Evolutionary conservation across 1,284 basidiomycete species (phyloP).

Genomic region (Moniliella sp.): DNA sequence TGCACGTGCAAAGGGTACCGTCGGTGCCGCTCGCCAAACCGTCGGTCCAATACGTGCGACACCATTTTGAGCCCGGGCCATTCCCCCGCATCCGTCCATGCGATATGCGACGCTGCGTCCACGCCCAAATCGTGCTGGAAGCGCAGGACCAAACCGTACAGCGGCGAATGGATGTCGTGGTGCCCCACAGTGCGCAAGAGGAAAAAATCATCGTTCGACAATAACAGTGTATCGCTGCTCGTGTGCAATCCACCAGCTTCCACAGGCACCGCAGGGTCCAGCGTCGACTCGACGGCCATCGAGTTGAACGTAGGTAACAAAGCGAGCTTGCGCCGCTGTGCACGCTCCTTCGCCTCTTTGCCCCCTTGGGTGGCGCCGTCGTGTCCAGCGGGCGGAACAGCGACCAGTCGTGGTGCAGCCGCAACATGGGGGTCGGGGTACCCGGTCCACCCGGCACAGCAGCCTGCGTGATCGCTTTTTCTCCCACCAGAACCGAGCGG

Average conservation of each 20-base stretch:
- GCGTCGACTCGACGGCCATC: slow-evolving; percentile 14
- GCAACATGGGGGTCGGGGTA: slow-evolving; percentile 3
- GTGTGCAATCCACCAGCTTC: too few species aligned
- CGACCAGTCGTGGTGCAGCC: slow-evolving; percentile 18
- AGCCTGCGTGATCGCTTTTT: background rate
- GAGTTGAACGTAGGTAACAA: slow-evolving; percentile 19
- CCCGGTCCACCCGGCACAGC: background rate
- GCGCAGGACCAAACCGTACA: slow-evolving; percentile 12
- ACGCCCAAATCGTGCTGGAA: slow-evolving; percentile 7
- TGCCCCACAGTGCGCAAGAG: slow-evolving; percentile 4
- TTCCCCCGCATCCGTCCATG: slow-evolving; percentile 5
- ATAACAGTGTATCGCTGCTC: slow-evolving; percentile 9
- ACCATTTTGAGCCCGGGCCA: slow-evolving; percentile 6
- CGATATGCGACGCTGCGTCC: background rate
- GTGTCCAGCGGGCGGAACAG: too few species aligned
- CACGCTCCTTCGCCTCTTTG: background rate
- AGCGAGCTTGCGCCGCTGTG: background rate
- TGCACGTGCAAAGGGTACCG: slow-evolving; percentile 10
- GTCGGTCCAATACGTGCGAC: slow-evolving; percentile 8
- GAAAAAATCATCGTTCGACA: slow-evolving; percentile 21
- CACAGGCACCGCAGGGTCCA: too few species aligned
- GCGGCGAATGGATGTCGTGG: slow-evolving; percentile 9
- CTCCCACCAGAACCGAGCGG: background rate
- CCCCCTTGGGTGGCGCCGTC: too few species aligned
- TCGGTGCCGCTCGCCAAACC: slow-evolving; percentile 8